Base-by-base conservation (phyloP, 495 filamentous ascomycete species). In the Chaetomium fimeti region DNA sequence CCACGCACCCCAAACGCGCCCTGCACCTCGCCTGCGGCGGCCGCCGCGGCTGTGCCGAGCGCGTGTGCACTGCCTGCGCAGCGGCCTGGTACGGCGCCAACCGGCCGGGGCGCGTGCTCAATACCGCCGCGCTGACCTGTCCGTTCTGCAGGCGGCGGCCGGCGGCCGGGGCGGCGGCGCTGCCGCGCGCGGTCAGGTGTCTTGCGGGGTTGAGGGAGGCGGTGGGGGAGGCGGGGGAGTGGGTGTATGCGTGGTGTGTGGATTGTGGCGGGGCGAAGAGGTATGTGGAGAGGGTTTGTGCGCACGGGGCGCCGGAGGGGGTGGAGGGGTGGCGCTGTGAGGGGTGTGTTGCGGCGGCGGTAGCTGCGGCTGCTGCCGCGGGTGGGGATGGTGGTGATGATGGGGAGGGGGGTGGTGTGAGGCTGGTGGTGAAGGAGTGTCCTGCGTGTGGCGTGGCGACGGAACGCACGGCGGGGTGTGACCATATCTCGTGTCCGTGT, bases 101-200 rank as follows among this genome's bases (percentile, higher is more conserved):
- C 65, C 55, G 11, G 6, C 42, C 72, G 0, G 79, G 77, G 0
- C 5, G 60, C 5, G 67, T 78, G 0, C 73, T 82, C 72, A 79
- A 81, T 66, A 70, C 71, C 3, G 74, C 75, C 0, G 78, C 79
- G 18, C 74, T 80, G 28, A 36, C 42, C 1, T 81, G 79, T 58
- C 78, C 78, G 3, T 81, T 82, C 67, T 81, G 79, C 58, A 70
- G 79, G 29, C 70, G 77, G 13, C 57, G 57, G 27, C 77, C 77
- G 2, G 65, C 72, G 9, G 64, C 63, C 1, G 56, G 66, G 15
- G 67, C 32, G 65, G 18, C 55, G 3, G 32, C 59, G 2, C 60
- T 78, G 16, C 69, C 65, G 1, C 6, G 24, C 11, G 69, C 69
- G 48, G 22, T 73, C 56, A 32, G 36, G 45, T 29, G 9, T 8